Conservation (phyloP, 805 yeast genomes). For the Candida lessepsii region DNA sequence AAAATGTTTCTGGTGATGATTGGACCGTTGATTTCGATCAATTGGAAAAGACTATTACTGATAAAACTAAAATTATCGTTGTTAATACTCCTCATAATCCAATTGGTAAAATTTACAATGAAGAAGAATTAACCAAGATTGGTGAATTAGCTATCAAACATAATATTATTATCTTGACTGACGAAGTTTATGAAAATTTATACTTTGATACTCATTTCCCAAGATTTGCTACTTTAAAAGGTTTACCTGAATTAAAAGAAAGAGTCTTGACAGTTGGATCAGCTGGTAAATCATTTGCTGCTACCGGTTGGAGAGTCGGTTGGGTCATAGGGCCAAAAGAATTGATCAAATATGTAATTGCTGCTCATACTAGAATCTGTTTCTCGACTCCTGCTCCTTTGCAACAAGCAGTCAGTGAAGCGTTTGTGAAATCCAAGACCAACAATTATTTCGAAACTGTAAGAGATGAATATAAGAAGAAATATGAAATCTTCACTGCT, state of each 20-base stretch:
- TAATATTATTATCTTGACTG: constrained; percentile 80
- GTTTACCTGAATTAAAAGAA: constrained; percentile 67
- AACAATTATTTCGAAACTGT: constrained; percentile 70
- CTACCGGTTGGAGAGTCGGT: constrained; percentile 98
- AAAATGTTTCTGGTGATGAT: constrained; percentile 74
- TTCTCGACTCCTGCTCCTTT: constrained; percentile 88
- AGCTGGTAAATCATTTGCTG: constrained; percentile 98
- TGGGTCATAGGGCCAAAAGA: constrained; percentile 91
- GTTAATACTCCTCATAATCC: constrained; percentile 97
- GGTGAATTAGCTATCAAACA: constrained; percentile 84
- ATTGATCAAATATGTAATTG: constrained; percentile 72
- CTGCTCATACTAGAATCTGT: constrained; percentile 93
- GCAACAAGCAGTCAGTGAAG: constrained; percentile 87
- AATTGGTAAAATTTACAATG: constrained; percentile 83
- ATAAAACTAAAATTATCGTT: constrained; percentile 80
- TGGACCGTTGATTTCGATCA: constrained; percentile 85
- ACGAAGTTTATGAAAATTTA: constrained; percentile 93
- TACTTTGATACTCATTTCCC: constrained; percentile 69
- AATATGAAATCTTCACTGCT: constrained; percentile 68
- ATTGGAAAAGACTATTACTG: constrained; percentile 66
- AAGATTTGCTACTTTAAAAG: constrained; percentile 74
- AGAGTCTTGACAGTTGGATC: constrained; percentile 91
- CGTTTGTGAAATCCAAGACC: constrained; percentile 59
- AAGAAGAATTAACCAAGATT: constrained; percentile 67
- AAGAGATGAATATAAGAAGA: constrained; percentile 63